These are phyloP conservation scores for Hericium erinaceus DNA, from an alignment of 768 basidiomycete genomes.

Conservation along the genomic window DNA sequence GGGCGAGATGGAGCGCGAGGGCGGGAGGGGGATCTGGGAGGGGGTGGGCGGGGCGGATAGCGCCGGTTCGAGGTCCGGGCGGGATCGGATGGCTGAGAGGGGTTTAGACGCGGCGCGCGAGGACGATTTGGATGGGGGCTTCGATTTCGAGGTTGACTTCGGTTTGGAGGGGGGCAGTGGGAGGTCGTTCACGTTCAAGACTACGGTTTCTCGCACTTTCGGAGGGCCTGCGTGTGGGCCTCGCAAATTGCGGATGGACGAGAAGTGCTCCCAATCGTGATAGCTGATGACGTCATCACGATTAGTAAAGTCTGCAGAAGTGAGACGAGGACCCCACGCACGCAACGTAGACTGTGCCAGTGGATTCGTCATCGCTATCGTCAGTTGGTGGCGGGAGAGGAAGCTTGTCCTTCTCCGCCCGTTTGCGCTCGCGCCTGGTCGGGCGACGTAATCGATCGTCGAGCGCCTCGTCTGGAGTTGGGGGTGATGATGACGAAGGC, in stretches of 20 bases:
- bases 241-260: conserved; percentile 78
- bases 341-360: conserved; percentile 64
- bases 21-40: conserved; percentile 27
- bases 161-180: conserved; percentile 21
- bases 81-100: neutral
- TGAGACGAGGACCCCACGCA: conserved; percentile 34
- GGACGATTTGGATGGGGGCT: conserved; percentile 6
- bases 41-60: conserved; percentile 18
- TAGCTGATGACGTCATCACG: conserved; percentile 38
- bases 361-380: conserved; percentile 19
- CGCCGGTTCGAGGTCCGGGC: conserved; percentile 1
- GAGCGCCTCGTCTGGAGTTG: conserved; percentile 18
- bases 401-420: conserved; percentile 20
- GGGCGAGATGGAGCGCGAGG: conserved; percentile 28
- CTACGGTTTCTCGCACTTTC: conserved; percentile 41
- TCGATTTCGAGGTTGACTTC: conserved; percentile 15
- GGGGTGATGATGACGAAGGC: conserved; percentile 15
- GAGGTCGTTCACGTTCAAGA: conserved; percentile 23
- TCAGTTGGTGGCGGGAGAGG: conserved; percentile 3
- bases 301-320: conserved; percentile 8
- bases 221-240: conserved; percentile 80
- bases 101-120: conserved; percentile 11
- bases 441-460: conserved; percentile 38
- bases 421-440: conserved; percentile 30
- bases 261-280: conserved; percentile 94